Evolutionary conservation across 2,329 filamentous ascomycete species (phyloP).

Genomic region (Phyllachora maydis): DNA sequence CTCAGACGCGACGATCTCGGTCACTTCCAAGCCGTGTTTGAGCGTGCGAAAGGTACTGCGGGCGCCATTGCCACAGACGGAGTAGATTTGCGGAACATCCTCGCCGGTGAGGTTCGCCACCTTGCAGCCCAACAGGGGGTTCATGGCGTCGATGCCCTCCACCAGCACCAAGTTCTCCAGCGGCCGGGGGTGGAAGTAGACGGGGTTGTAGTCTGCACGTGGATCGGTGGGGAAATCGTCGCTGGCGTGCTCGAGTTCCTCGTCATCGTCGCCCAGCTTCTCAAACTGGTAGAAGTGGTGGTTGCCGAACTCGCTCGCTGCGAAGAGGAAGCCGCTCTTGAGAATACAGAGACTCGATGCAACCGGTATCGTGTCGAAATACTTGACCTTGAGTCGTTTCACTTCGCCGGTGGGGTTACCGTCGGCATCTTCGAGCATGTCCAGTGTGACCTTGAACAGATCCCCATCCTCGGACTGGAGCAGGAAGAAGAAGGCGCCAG

Average conservation of each 20-base stretch:
- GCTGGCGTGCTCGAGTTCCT: constrained; percentile 71
- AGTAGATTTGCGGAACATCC: constrained; percentile 92
- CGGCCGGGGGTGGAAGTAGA: constrained; percentile 67
- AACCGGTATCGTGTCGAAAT: constrained; percentile 89
- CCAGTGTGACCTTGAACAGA: constrained; percentile 86
- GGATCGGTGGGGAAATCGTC: constrained; percentile 65
- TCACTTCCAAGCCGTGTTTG: constrained; percentile 81
- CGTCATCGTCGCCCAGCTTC: constrained; percentile 87
- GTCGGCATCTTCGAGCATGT: constrained; percentile 67
- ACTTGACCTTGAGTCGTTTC: constrained; percentile 73
- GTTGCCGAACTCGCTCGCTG: constrained; percentile 81
- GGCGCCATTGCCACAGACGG: constrained; percentile 72
- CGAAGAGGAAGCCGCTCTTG: constrained; percentile 88
- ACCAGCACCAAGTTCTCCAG: constrained; percentile 69
- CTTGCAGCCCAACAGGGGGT: constrained; percentile 79
- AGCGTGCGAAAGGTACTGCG: constrained; percentile 79
- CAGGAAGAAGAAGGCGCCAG: constrained; percentile 88
- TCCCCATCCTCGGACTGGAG: constrained; percentile 96
- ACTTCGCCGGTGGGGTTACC: constrained; percentile 68
- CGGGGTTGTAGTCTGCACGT: constrained; percentile 47
- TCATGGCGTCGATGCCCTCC: constrained; percentile 73
- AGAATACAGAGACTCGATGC: constrained; percentile 78
- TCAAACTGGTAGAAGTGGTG: constrained; percentile 95
- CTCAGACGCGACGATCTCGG: constrained; percentile 88
- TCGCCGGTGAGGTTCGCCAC: constrained; percentile 80